Evolutionary conservation across 768 basidiomycete species (phyloP).

Genomic region (Rhodotorula kratochvilovae): DNA sequence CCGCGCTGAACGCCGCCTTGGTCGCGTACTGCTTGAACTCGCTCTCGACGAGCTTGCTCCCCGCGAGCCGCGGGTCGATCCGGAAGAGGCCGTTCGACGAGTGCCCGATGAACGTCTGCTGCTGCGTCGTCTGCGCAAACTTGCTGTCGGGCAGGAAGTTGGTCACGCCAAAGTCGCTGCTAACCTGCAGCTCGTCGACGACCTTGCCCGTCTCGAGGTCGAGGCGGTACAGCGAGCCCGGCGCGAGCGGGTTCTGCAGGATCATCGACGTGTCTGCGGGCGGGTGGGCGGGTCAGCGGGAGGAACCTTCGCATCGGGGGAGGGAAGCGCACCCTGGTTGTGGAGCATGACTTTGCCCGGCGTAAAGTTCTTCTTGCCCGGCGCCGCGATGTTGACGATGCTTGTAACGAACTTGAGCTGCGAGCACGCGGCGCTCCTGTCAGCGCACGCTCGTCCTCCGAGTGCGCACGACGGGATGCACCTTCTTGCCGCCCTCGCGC

Average conservation of each 20-base stretch:
- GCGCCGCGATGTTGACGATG: conserved; percentile 67
- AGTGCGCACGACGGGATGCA: neutral
- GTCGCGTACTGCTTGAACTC: conserved; percentile 93
- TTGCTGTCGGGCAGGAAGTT: conserved; percentile 90
- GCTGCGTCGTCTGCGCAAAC: conserved; percentile 84
- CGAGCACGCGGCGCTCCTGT: conserved; percentile 46
- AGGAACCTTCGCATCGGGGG: neutral
- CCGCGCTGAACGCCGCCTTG: conserved; percentile 92
- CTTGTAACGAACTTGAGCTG: conserved; percentile 79
- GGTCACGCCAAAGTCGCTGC: conserved; percentile 76
- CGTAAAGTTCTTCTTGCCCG: conserved; percentile 69
- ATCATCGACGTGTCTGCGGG: conserved; percentile 83
- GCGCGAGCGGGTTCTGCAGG: conserved; percentile 73
- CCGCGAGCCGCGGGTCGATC: conserved; percentile 89
- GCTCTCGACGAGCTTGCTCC: conserved; percentile 85
- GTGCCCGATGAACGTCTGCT: conserved; percentile 87
- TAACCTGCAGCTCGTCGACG: conserved; percentile 98
- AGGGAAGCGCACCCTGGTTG: conserved; percentile 37
- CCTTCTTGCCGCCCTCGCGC: conserved; percentile 41
- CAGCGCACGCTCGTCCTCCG: neutral
- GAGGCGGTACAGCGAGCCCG: conserved; percentile 78
- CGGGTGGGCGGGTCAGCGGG: conserved; percentile 13
- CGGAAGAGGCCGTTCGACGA: conserved; percentile 96
- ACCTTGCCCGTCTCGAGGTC: conserved; percentile 91
- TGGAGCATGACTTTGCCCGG: conserved; percentile 61